Base-by-base conservation (phyloP, 2,329 filamentous ascomycete species). In the Trichoderma asperellum region DNA sequence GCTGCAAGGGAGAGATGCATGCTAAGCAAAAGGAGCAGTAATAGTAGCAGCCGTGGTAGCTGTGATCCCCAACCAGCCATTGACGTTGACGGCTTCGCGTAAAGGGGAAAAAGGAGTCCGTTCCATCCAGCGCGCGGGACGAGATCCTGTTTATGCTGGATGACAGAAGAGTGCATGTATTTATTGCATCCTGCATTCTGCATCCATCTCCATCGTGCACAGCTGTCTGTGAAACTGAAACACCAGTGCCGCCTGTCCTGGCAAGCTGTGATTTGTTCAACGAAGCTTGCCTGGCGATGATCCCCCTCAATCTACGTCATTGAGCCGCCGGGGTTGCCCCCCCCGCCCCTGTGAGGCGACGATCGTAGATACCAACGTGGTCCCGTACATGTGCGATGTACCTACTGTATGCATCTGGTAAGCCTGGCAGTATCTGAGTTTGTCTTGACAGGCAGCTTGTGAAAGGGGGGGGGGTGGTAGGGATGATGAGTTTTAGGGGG, bases 41-140 rank as follows among this genome's bases (percentile, higher is more conserved):
- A 6, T 16, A n/a, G 1, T n/a, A 43, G 34, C 35, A 18, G 52
- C 14, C 43, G 52, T 32, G 18, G 35, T 14, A 35, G n/a, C 47
- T 27, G 43, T 34, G 62, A 16, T n/a, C 18, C 37, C 14, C 34
- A 18, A 37, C 5, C 66, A 56, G 68, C 68, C 68, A 55, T 65
- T 60, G 68, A 61, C 55, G 60, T 56, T 69, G 60, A 69, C 66
- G 68, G 61, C 68, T 61, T 55, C n/a, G 7, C 11, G 40, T n/a
- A 43, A 1, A 43, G 8, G 6, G 10, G 5, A 12, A 43, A 55
- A 10, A 27, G 43, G 32, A 37, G 21, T 40, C 55, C 29, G 55
- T 61, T 56, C 27, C 43, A 21, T 56, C 27, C 55, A 21, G 10
- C 43, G 16, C 18, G 12, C 21, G 47, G 47, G 52, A 43, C 40